Conservation (phyloP, 2,329 filamentous ascomycete species). For the Pseudopyricularia javanii region DNA sequence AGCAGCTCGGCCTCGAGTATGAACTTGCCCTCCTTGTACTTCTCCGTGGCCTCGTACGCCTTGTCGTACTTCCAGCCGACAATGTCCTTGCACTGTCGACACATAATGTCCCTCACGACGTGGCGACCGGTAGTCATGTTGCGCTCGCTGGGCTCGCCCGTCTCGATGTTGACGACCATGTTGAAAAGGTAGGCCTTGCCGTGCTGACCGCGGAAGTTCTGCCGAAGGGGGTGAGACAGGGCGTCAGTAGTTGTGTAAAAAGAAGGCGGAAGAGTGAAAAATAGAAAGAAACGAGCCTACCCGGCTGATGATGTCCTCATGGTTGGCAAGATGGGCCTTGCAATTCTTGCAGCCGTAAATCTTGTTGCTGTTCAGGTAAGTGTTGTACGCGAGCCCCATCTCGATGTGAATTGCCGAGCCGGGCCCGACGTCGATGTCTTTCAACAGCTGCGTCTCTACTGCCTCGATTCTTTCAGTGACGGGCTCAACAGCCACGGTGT, state of each 20-base stretch:
- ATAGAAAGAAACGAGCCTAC: conserved; percentile 35
- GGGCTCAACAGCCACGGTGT: neutral
- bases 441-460: neutral
- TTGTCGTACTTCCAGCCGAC: conserved; percentile 99
- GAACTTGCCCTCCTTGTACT: conserved; percentile 98
- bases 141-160: conserved; percentile 77
- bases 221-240: conserved; percentile 5
- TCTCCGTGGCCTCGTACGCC: conserved; percentile 81
- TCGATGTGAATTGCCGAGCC: neutral
- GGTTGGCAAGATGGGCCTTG: conserved; percentile 90
- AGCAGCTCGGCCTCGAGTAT: conserved; percentile 89
- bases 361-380: conserved; percentile 73
- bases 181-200: conserved; percentile 97
- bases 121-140: conserved; percentile 97
- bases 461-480: neutral
- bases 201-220: conserved; percentile 98
- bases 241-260: neutral
- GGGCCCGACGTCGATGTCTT: neutral
- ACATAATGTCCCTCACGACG: conserved; percentile 85
- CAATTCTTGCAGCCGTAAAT: conserved; percentile 91
- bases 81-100: conserved; percentile 79
- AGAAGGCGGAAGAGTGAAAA: neutral
- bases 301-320: conserved; percentile 89
- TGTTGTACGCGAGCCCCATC: conserved; percentile 82
- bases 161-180: conserved; percentile 79